These are phyloP conservation scores for Apophysomyces variabilis DNA, from an alignment of 371 early-diverging fungal genomes.

Conservation along the genomic window DNA sequence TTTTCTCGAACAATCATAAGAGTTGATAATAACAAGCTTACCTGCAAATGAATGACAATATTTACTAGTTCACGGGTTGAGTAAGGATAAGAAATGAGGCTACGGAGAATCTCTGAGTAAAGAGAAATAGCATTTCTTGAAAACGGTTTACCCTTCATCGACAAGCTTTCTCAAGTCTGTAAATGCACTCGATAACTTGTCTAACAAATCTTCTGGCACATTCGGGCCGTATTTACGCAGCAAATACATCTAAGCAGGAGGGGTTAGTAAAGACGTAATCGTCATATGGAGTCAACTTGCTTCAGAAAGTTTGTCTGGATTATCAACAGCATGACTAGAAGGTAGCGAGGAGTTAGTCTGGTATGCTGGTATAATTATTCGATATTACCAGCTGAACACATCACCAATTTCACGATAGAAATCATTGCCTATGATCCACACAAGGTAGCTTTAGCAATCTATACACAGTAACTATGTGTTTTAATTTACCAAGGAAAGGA, in stretches of 20 bases:
- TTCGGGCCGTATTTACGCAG: slow-evolving; percentile 77
- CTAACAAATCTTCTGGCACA: slow-evolving; percentile 69
- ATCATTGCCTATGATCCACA: slow-evolving; percentile 77
- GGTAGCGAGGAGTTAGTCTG: too few species aligned
- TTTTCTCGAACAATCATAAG: neutral
- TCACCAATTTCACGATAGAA: slow-evolving; percentile 86
- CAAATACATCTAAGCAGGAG: slow-evolving; percentile 52
- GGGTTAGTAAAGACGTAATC: neutral
- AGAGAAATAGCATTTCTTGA: neutral
- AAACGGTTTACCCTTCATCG: slow-evolving; percentile 63
- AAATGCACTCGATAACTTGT: slow-evolving; percentile 73
- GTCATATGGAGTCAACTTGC: slow-evolving; percentile 4
- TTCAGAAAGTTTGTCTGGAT: slow-evolving; percentile 80
- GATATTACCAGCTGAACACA: slow-evolving; percentile 63
- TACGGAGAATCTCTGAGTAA: neutral
- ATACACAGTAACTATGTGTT: neutral
- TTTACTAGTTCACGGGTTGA: slow-evolving; percentile 86
- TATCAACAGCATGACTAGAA: slow-evolving; percentile 76
- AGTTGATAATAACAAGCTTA: slow-evolving; percentile 13
- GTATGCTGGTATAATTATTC: neutral
- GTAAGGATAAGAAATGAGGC: slow-evolving; percentile 81
- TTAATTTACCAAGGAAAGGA: slow-evolving; percentile 38
- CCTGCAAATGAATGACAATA: slow-evolving; percentile 77
- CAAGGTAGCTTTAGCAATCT: neutral
- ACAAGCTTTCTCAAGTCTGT: slow-evolving; percentile 75